Evolutionary conservation across 306 rosid genomes (phyloP), one percentile per base, ranked within the genome.

Genomic region (Fragaria nilgerrensis): DNA sequence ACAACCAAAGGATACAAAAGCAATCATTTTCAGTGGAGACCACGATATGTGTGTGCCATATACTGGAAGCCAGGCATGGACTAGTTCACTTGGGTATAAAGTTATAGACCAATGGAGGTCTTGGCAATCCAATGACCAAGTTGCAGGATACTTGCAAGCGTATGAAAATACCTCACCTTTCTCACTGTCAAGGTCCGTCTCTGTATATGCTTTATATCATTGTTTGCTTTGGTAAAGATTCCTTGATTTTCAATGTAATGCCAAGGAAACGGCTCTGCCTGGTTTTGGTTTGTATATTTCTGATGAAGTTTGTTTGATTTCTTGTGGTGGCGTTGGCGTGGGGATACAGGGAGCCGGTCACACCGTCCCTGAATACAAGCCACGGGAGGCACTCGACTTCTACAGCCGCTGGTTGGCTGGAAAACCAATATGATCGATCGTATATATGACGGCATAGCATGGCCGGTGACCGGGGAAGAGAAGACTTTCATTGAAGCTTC

Each of bases 1-100:
- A 92, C 96, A 59, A 69, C 27, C 72, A 32, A 70, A 9, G 97
- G 96, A 5, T 89, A 80, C 68, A 52, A 70, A 70, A 80, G 94
- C 90, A 44, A 88, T 90, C 59, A 85, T 92, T 75, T 92, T 19
- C 88, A 90, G 95, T 74, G 97, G 96, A 4, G 96, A 89, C 80
- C 91, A 92, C 82, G 96, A 92, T 52, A 89, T 90, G 96, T 89
- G 97, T 62, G 97, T 92, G 43, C 96, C 97, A 63, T 92, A 72
- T 72, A 92, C 94, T 0, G 97, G 96, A 70, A 90, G 79, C 72
- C 82, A 90, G 73, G 92, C 92, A 11, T 92, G 97, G 97, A 92
- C 96, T 3, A 45, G 81, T 44, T 87, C 96, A 44, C 76, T 92
- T 37, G 91, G 96, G 37, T 90, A 90, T 41, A 78, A 79, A 48